These are phyloP conservation scores for Aspergillus haitiensis DNA, from an alignment of 495 filamentous ascomycete genomes.

Conservation along the genomic window DNA sequence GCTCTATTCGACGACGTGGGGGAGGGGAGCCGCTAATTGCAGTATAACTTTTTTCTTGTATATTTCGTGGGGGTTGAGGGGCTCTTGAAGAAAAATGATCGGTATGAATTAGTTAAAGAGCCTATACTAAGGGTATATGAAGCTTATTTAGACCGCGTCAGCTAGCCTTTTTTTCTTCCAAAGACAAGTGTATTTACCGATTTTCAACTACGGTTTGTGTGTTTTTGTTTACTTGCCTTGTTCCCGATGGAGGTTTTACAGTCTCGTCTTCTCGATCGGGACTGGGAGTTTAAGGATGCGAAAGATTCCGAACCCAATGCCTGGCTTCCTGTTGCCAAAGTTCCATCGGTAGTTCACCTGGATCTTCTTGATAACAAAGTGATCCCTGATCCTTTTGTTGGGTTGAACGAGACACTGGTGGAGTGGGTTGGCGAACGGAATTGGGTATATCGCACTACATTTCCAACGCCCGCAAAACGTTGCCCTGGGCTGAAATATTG, in stretches of 20 bases:
- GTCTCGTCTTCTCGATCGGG: background rate
- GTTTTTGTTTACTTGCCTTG: background rate
- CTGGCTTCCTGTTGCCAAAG: slow-evolving; percentile 1
- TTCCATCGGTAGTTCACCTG: slow-evolving; percentile 54
- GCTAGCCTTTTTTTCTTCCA: background rate
- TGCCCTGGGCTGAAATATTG: background rate
- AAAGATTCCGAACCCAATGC: background rate
- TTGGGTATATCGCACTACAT: slow-evolving; percentile 52
- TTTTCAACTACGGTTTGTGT: background rate
- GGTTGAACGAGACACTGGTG: slow-evolving; percentile 65
- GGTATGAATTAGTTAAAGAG: background rate
- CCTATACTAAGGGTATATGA: background rate
- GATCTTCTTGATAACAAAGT: slow-evolving; percentile 46
- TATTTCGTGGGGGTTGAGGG: background rate
- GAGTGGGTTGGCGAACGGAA: slow-evolving; percentile 72
- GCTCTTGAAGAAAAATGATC: background rate
- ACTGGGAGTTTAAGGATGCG: slow-evolving; percentile 1
- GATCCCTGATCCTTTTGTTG: slow-evolving; percentile 68
- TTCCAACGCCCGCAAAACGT: background rate
- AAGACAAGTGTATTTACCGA: background rate
- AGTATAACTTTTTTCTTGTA: background rate
- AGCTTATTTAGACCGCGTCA: background rate
- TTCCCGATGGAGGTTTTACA: background rate
- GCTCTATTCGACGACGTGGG: background rate
- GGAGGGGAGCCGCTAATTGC: background rate